Base-by-base conservation (phyloP, 2,329 filamentous ascomycete genomes). In the Trichoderma brevicompactum region DNA sequence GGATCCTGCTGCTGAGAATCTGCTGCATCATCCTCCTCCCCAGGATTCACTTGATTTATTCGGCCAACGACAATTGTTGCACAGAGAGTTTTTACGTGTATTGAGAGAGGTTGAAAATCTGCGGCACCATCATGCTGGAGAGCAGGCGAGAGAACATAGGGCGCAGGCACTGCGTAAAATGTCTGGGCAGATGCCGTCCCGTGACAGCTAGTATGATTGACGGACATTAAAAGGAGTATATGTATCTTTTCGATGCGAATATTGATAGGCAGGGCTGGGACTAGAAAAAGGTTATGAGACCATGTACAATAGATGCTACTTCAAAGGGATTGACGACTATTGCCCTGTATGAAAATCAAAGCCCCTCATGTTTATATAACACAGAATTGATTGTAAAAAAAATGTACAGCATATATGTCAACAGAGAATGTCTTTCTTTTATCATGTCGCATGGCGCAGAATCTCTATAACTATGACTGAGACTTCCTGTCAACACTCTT, bases 1-100 rank as follows among this genome's bases (percentile, higher is more conserved):
- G 0, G 84, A 90, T 68, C 84, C 84, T 0, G 69, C 72, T 6
- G 83, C 85, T 13, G 77, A 79, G 68, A 61, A 70, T 1, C 66
- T 78, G 36, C 50, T 73, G 32, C 56, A 65, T 15, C 54, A 72
- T 28, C 70, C 70, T 6, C 68, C 70, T 7, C 41, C 66, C 0
- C 6, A 9, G 7, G 48, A 59, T 1, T 15, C 43, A 13, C 50
- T 70, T 9, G 60, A 59, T 13, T 23, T 67, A 1, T 55, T 74
- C 17, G 67, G 66, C 17, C 52, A 64, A 43, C 67, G 71, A 15
- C 69, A 72, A 12, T 54, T 77, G 8, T 34, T 64, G n/a, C 74
- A 72, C 36, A 70, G 75, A 34, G 75, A 79, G 67, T 77, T 76
- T 61, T 67, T 76, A 28, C 70, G 70, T 10, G 59, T 79, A 8